phyloP scores from a whole-genome alignment of 2,329 filamentous ascomycete genomes.

The Clonostachys rosea region DNA sequence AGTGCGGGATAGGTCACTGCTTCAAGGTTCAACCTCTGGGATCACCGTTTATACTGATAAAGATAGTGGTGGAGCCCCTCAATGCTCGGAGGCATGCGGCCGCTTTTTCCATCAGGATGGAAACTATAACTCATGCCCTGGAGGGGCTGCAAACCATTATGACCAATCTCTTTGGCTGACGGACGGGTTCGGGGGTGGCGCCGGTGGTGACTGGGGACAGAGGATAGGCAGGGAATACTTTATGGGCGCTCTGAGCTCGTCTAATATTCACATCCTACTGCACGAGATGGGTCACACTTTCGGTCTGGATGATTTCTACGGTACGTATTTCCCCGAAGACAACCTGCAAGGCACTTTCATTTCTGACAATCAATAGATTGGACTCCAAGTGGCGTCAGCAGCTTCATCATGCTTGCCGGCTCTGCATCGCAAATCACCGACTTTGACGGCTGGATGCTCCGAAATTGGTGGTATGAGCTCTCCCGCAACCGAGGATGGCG shows the following conservation, averaged over 20 bases:
- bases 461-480: slow-evolving; percentile 37
- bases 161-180: slow-evolving; percentile 43
- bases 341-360: neutral
- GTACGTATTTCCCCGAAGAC: slow-evolving; percentile 7
- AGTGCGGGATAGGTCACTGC: slow-evolving; percentile 25
- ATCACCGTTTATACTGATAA: slow-evolving; percentile 34
- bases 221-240: slow-evolving; percentile 36
- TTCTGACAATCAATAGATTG: slow-evolving; percentile 19
- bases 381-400: slow-evolving; percentile 31
- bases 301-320: slow-evolving; percentile 28
- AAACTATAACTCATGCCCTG: slow-evolving; percentile 1
- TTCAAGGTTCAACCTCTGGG: slow-evolving; percentile 27
- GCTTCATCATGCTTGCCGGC: slow-evolving; percentile 40
- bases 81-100: slow-evolving; percentile 21
- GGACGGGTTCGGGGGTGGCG: slow-evolving; percentile 33
- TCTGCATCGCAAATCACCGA: slow-evolving; percentile 34
- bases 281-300: slow-evolving; percentile 41
- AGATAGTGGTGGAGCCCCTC: slow-evolving; percentile 30
- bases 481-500: slow-evolving; percentile 19
- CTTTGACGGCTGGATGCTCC: slow-evolving; percentile 43
- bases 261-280: slow-evolving; percentile 36
- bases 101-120: slow-evolving; percentile 2
- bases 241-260: slow-evolving; percentile 24
- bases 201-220: slow-evolving; percentile 41
- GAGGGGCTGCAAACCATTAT: slow-evolving; percentile 27